Evolutionary conservation across 2,329 filamentous ascomycete genomes (phyloP).

Genomic region (Didymella sp.): DNA sequence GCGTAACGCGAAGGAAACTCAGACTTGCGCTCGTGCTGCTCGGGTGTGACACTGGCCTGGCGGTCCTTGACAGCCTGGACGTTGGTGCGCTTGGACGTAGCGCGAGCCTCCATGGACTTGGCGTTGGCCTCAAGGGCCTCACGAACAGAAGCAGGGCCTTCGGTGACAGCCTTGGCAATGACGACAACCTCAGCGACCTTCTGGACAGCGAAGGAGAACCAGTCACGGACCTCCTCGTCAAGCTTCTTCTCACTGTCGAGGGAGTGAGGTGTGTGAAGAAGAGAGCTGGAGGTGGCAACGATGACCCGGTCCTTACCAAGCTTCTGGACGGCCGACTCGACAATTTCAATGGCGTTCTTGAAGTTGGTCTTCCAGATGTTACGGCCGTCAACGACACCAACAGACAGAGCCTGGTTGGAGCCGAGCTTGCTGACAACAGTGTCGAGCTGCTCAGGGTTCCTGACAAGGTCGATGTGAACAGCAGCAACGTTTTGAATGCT

Average conservation of each 20-base stretch:
- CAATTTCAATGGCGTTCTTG: conserved; percentile 88
- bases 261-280: conserved; percentile 98
- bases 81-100: conserved; percentile 94
- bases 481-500: conserved; percentile 75
- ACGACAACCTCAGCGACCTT: conserved; percentile 89
- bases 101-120: conserved; percentile 89
- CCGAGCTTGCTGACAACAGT: conserved; percentile 83
- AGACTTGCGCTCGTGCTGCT: conserved; percentile 92
- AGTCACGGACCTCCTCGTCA: conserved; percentile 88
- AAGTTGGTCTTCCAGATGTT: conserved; percentile 99
- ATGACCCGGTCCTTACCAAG: conserved; percentile 97
- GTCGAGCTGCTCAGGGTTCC: conserved; percentile 96
- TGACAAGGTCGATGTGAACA: conserved; percentile 94
- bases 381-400: conserved; percentile 95
- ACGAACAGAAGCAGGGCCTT: conserved; percentile 84
- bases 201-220: conserved; percentile 98
- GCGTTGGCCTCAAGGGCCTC: conserved; percentile 95
- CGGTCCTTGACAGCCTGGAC: conserved; percentile 97
- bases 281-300: conserved; percentile 94
- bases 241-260: conserved; percentile 99
- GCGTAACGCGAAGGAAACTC: conserved; percentile 84
- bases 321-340: conserved; percentile 91
- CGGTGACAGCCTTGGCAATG: conserved; percentile 96
- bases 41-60: conserved; percentile 82
- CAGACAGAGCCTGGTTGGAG: conserved; percentile 87